These are phyloP conservation scores for Naganishia kalamii DNA, from an alignment of 768 basidiomycete species.

Conservation along the genomic window DNA sequence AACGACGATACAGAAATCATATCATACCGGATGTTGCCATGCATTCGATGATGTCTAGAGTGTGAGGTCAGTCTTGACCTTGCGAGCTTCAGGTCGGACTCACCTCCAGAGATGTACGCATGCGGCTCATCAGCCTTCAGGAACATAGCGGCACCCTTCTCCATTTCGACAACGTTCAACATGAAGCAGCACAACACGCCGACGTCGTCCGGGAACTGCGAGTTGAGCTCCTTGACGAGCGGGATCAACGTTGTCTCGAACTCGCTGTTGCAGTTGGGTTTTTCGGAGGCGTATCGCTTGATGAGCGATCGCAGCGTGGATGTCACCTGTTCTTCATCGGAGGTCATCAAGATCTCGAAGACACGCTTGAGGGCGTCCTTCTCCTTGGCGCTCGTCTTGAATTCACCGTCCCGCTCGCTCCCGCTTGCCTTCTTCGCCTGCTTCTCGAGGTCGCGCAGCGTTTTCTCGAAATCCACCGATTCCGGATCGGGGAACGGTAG, in stretches of 20 bases:
- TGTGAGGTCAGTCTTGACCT: neutral
- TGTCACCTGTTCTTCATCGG: conserved; percentile 51
- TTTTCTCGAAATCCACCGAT: neutral
- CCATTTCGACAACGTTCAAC: conserved; percentile 74
- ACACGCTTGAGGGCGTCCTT: conserved; percentile 65
- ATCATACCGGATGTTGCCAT: conserved; percentile 77
- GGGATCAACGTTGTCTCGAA: conserved; percentile 41
- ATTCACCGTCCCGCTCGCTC: neutral
- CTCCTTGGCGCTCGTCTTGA: conserved; percentile 49
- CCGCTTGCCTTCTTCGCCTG: neutral
- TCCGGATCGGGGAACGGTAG: conserved; percentile 40
- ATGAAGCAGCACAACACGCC: conserved; percentile 88
- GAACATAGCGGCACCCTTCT: conserved; percentile 85
- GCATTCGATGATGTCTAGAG: conserved; percentile 88
- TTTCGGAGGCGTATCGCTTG: conserved; percentile 53
- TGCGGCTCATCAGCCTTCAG: conserved; percentile 94
- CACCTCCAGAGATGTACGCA: conserved; percentile 89
- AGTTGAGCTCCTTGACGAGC: conserved; percentile 55
- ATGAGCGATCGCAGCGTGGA: conserved; percentile 58
- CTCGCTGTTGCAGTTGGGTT: conserved; percentile 34
- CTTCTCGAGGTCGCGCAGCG: neutral
- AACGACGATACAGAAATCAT: neutral
- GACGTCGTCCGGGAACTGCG: conserved; percentile 83
- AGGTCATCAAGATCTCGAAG: conserved; percentile 81
- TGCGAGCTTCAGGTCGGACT: conserved; percentile 29